These are phyloP conservation scores for Thalia dealbata DNA, from an alignment of 176 grass and related monocot species.

Conservation along the genomic window DNA sequence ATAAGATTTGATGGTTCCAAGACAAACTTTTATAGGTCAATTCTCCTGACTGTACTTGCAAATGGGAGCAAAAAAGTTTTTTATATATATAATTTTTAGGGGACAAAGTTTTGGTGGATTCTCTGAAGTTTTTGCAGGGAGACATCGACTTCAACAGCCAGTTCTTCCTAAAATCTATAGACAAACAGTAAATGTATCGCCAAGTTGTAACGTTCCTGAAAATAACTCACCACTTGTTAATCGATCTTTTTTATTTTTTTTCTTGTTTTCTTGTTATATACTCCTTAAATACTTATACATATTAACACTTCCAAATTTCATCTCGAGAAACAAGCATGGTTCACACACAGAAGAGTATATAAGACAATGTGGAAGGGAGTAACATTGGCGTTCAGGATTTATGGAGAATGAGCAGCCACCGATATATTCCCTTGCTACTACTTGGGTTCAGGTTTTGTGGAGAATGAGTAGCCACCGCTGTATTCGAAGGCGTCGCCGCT, in stretches of 20 bases:
- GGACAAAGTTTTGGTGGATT: no score
- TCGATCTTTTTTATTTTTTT: neutral
- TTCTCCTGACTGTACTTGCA: neutral
- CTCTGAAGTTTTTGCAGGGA: no score
- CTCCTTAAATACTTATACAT: neutral
- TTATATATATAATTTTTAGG: no score
- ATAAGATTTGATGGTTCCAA: no score
- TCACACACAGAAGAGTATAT: neutral
- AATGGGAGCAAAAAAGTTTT: neutral
- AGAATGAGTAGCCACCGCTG: slow-evolving; percentile 59
- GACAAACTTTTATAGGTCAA: neutral
- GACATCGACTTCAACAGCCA: no score
- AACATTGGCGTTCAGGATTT: slow-evolving; percentile 41
- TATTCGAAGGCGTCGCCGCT: slow-evolving; percentile 54
- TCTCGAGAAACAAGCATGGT: neutral
- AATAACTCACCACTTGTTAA: neutral
- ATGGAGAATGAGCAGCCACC: slow-evolving; percentile 48
- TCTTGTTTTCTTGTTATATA: neutral
- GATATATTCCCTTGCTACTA: slow-evolving; percentile 82
- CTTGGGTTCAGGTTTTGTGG: slow-evolving; percentile 65
- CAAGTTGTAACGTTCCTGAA: no score
- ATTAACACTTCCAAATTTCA: neutral
- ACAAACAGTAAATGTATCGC: no score
- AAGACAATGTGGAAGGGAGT: neutral
- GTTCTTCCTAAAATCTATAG: no score